Evolutionary conservation across 202 grass and related monocot genomes (phyloP).

Genomic region (Hordeum pubiflorum): DNA sequence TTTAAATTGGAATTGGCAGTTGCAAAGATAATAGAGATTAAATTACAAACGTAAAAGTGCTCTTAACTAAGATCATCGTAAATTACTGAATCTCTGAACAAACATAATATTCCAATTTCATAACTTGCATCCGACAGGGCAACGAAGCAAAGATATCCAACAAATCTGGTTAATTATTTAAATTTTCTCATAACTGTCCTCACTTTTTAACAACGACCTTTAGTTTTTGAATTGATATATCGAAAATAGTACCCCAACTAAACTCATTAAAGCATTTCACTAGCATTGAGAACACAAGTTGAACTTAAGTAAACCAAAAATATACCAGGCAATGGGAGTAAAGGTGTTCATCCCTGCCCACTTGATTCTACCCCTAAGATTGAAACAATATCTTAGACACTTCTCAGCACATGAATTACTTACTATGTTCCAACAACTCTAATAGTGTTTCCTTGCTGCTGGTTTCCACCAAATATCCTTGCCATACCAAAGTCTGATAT

Average conservation of each 20-base stretch:
- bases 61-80: background rate
- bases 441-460: slow-evolving; percentile 30
- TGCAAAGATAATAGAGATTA: background rate
- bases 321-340: background rate
- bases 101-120: background rate
- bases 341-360: background rate
- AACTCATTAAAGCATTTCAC: background rate
- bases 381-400: background rate
- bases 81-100: background rate
- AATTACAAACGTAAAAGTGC: background rate
- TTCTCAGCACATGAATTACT: slow-evolving; percentile 7
- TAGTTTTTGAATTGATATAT: background rate
- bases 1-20: too few relatives aligned
- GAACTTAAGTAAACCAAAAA: background rate
- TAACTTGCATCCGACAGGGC: background rate
- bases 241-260: background rate
- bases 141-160: background rate
- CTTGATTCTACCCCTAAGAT: background rate
- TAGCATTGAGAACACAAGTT: background rate
- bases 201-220: background rate
- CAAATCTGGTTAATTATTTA: background rate
- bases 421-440: slow-evolving; percentile 38
- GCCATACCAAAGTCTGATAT: slow-evolving; percentile 77
- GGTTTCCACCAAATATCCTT: slow-evolving; percentile 45
- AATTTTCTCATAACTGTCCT: background rate